Percentiles rank a stretch among this genome's conserved stretches.
Conservation (phyloP, 1,139 yeast genomes). For the Hanseniaspora sp. region DNA sequence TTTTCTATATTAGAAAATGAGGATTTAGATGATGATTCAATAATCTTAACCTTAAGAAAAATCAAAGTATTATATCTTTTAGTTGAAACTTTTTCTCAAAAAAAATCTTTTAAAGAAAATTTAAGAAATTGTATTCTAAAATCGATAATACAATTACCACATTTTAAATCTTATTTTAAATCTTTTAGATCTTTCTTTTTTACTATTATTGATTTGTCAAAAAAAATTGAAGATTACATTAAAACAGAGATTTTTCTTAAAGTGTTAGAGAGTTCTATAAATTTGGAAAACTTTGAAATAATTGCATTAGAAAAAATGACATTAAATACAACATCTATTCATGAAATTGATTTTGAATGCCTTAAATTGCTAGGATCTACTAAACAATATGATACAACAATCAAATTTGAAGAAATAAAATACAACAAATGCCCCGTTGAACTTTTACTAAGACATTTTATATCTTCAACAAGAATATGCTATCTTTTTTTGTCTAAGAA, state of each 20-base stretch:
- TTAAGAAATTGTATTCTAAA: background rate
- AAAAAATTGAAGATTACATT: background rate
- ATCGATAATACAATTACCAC: background rate
- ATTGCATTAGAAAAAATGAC: background rate
- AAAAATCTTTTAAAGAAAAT: background rate
- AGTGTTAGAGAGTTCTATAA: background rate
- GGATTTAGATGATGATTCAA: background rate
- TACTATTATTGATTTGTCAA: background rate
- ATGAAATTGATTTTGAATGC: background rate
- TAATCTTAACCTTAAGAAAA: background rate
- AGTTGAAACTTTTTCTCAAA: background rate
- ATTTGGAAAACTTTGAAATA: background rate
- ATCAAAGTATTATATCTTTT: constrained; percentile 7
- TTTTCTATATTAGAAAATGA: background rate
- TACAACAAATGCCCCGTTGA: background rate
- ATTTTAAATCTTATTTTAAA: background rate
- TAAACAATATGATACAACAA: background rate
- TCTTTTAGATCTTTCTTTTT: constrained; percentile 3
- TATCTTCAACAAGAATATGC: background rate
- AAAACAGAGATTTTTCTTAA: background rate
- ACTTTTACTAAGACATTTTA: background rate
- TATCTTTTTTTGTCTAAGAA: background rate
- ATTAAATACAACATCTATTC: no score
- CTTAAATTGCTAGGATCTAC: background rate
- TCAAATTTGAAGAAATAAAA: background rate